Evolutionary conservation across 345 rosid species (phyloP).

Genomic region (sweet orange (Citrus sinensis)): DNA sequence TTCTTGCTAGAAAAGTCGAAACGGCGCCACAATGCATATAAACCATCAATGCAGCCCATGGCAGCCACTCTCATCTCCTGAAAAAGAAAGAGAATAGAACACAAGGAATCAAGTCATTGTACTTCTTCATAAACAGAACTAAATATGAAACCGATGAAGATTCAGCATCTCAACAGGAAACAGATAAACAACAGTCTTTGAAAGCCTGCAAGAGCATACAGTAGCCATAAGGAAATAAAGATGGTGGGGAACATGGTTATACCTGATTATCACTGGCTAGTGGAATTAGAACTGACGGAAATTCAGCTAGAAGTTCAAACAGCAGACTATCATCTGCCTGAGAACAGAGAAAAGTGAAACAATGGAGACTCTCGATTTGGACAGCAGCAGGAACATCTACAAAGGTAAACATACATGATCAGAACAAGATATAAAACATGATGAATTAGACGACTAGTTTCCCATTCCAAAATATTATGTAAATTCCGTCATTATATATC

Average conservation of each 20-base stretch:
- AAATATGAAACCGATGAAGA: not conserved
- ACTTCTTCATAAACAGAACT: not conserved
- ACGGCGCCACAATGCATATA: constrained; percentile 45
- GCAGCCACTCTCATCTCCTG: constrained; percentile 75
- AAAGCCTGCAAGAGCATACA: not conserved
- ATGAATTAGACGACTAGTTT: not conserved
- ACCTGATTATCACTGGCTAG: constrained; percentile 74
- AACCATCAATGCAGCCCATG: constrained; percentile 73
- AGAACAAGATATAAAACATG: constrained; percentile 9
- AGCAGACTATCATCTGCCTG: constrained; percentile 48
- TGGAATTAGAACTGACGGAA: constrained; percentile 75
- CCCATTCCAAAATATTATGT: not conserved
- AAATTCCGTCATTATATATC: not conserved
- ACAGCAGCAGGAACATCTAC: constrained; percentile 58
- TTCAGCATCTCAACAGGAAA: not conserved
- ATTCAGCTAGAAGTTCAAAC: constrained; percentile 58
- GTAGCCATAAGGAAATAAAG: not conserved
- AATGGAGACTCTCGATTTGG: constrained; percentile 75
- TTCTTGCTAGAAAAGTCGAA: constrained; percentile 71
- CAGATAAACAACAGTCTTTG: not conserved
- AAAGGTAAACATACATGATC: constrained; percentile 19
- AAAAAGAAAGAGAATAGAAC: constrained; percentile 13
- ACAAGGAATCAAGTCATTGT: not conserved
- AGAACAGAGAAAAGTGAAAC: constrained; percentile 61
- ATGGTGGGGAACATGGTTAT: not conserved